Evolutionary conservation across 2,329 filamentous ascomycete genomes (phyloP), one percentile per base, ranked within the genome.

Genomic region (Hypoxylon sp.): DNA sequence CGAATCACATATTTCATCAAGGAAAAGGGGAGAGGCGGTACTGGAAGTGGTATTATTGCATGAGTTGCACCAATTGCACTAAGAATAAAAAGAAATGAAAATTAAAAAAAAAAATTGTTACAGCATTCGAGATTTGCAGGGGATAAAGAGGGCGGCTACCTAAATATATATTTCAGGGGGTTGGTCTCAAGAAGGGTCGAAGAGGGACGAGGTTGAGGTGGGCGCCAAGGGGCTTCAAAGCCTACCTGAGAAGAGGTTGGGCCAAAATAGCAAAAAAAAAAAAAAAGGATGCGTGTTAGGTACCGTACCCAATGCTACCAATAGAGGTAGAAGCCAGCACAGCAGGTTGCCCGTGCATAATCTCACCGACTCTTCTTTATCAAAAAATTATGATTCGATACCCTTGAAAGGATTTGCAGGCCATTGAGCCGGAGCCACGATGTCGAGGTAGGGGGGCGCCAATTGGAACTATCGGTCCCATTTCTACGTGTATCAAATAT

Each of bases 401-500:
- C 38, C 21, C 38, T 41, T n/a, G n/a, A 41, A 41, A 11, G 18
- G 9, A 41, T 6, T 26, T 8, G 13, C 38, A 24, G 13, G 38
- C 38, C 38, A 41, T 21, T 41, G 11, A 41, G 4, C 15, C 21
- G 38, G 38, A 13, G 38, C 38, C 38, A 41, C 38, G 38, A 41
- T 41, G 38, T 26, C 24, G 15, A 8, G 20, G n/a, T n/a, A n/a
- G n/a, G n/a, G n/a, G n/a, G 20, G 20, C 24, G 31, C 38, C 38
- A 41, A 41, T 41, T 13, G 20, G 38, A 21, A 41, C 15, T 41
- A 15, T 3, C 38, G 20, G 38, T 41, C 20, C 20, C 38, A 41
- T 41, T 23, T 41, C 38, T 41, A 41, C 38, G 38, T 41, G 38
- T 41, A 41, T 41, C 20, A 26, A 35, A 41, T 41, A 41, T 41